Base-by-base conservation (phyloP, 768 basidiomycete species). In the Omphalotus guepiniiformis region DNA sequence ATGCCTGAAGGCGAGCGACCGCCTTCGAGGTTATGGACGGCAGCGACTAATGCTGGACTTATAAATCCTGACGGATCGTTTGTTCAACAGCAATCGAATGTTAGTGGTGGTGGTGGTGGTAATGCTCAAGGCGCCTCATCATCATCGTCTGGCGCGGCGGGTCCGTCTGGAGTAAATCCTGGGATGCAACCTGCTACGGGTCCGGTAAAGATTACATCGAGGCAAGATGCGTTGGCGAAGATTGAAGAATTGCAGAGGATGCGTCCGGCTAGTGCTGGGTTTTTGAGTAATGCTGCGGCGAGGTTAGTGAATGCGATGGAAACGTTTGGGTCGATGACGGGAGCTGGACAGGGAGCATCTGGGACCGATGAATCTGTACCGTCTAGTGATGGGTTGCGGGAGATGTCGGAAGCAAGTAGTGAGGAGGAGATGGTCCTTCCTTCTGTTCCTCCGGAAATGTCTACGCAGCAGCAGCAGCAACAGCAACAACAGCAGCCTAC, bases 221-320 rank as follows among this genome's bases (percentile, higher is more conserved):
- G 67, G 6, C 73, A 73, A 53, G 77, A 82, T 37, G 66, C 78
- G 35, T 59, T 82, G 7, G 68, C 73, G 21, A 68, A 75, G 53
- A 75, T 82, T 51, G 74, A 74, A 56, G 79, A 82, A 54, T 62
- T 81, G 39, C 70, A 75, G 57, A 64, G 73, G 38, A 68, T 67
- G 51, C 59, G 71, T 27, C 55, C 61, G 19, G 54, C 44, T 42
- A 50, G 54, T 25, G 39, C 55, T 48, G 52, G 48, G 53, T 29
- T 51, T 49, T 21, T 59, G 53, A 54, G 54, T 53, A 43, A 47
- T n/a, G 46, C 46, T 7, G 46, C 46, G 6, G 46, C 46, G 3
- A 47, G 37, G 28, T 12, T 47, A 36, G 46, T 52, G 45, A 34
- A 49, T 47, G 32, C 53, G 27, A 42, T 47, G 32, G 54, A 55